Percentiles rank a stretch among this genome's conserved stretches.
Conservation (phyloP, 768 basidiomycete species). For the Termitomyces sp. region DNA sequence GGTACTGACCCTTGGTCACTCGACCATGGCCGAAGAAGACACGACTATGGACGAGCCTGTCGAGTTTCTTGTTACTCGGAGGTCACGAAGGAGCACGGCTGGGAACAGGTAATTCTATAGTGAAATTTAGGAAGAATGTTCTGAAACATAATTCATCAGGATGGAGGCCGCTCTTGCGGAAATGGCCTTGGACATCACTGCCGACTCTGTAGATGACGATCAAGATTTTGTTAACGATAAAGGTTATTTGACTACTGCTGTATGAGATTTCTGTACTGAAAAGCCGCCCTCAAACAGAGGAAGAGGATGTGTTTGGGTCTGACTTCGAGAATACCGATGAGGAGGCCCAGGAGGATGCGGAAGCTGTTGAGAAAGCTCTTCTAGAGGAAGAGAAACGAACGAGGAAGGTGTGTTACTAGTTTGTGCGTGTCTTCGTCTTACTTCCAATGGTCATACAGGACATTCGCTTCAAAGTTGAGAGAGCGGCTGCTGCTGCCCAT, state of each 20-base stretch:
- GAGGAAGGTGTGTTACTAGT: slow-evolving; percentile 34
- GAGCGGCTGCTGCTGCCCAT: slow-evolving; percentile 61
- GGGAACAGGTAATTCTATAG: slow-evolving; percentile 57
- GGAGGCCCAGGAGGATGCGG: slow-evolving; percentile 46
- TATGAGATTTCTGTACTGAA: background rate
- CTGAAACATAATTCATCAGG: slow-evolving; percentile 27
- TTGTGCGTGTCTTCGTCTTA: background rate
- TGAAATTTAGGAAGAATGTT: background rate
- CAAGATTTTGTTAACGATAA: slow-evolving; percentile 63
- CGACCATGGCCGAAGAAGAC: slow-evolving; percentile 6
- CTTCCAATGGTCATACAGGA: slow-evolving; percentile 31
- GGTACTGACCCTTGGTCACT: too few relatives aligned
- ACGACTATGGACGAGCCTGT: slow-evolving; percentile 22
- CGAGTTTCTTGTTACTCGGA: slow-evolving; percentile 48
- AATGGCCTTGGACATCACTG: slow-evolving; percentile 49
- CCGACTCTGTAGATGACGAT: slow-evolving; percentile 67
- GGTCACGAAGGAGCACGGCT: slow-evolving; percentile 67
- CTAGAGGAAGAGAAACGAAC: slow-evolving; percentile 54
- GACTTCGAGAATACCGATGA: slow-evolving; percentile 87
- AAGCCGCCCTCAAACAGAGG: slow-evolving; percentile 41
- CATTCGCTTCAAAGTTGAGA: slow-evolving; percentile 51
- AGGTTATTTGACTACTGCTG: slow-evolving; percentile 32
- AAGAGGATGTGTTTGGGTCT: slow-evolving; percentile 76
- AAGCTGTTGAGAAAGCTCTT: slow-evolving; percentile 50
- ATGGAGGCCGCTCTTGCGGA: slow-evolving; percentile 79